A percentile compares a stretch with the other conserved stretches of the same genome.
Evolutionary conservation across 1,139 yeast genomes (phyloP).

Genomic region (Pichia sp.): DNA sequence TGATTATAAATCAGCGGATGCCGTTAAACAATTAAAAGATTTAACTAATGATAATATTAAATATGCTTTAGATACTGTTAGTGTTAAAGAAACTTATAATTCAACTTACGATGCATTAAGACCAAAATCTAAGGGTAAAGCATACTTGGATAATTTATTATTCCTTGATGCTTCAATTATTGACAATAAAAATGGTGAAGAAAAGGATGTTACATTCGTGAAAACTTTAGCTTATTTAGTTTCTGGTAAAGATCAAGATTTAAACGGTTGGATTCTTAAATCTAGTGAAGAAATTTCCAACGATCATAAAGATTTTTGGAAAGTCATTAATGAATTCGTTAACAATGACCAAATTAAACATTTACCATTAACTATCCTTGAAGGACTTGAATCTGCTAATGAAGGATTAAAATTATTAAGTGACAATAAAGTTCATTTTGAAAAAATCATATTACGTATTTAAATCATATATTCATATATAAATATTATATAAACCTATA

Average conservation of each 20-base stretch:
- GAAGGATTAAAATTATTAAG: conserved; percentile 32
- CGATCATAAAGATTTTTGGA: conserved; percentile 18
- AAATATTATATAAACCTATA: not conserved
- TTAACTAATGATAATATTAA: conserved; percentile 37
- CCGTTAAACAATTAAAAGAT: conserved; percentile 37
- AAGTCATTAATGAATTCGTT: conserved; percentile 12
- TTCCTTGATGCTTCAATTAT: conserved; percentile 23
- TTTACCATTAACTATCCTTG: conserved; percentile 32
- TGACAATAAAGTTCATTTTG: conserved; percentile 34
- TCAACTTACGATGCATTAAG: conserved; percentile 38
- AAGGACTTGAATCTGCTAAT: conserved; percentile 32
- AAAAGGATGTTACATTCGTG: conserved; percentile 26
- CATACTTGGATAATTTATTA: conserved; percentile 34
- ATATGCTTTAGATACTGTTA: conserved; percentile 54
- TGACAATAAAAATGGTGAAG: conserved; percentile 13
- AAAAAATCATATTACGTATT: conserved; percentile 25
- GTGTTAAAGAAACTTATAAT: conserved; percentile 38
- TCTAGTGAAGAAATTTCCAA: conserved; percentile 25
- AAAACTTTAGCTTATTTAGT: conserved; percentile 36
- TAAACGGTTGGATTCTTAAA: conserved; percentile 21
- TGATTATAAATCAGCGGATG: conserved; percentile 49
- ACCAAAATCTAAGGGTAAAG: conserved; percentile 26
- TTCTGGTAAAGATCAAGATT: conserved; percentile 29
- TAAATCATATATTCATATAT: too few relatives aligned
- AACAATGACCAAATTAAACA: conserved; percentile 25